These are phyloP conservation scores for Xylaria sp. DNA, from an alignment of 495 filamentous ascomycete species.

Conservation along the genomic window DNA sequence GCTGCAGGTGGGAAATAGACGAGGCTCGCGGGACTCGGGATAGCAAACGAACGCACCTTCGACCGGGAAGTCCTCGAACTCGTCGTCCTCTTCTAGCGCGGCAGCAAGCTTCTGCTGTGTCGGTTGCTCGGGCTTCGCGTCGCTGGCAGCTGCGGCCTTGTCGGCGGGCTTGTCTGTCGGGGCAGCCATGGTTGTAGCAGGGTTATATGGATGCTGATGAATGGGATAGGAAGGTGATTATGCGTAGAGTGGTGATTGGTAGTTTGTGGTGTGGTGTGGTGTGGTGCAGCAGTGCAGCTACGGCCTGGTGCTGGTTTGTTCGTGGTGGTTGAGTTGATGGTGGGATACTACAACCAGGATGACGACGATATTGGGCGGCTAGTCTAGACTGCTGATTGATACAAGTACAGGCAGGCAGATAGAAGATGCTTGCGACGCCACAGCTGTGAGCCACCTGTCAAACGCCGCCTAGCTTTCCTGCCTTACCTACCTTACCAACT, in stretches of 20 bases:
- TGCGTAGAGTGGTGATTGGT: background rate
- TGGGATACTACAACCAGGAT: constrained; percentile 3
- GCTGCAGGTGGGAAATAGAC: background rate
- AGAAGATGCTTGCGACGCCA: background rate
- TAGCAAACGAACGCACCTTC: constrained; percentile 70
- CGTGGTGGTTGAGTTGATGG: constrained; percentile 1
- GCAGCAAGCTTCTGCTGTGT: constrained; percentile 51
- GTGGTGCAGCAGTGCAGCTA: background rate
- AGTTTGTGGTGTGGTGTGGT: too few species aligned
- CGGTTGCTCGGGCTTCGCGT: constrained; percentile 52
- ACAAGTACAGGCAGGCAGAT: background rate
- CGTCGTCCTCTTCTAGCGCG: constrained; percentile 93
- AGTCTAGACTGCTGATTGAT: background rate
- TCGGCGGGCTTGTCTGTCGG: constrained; percentile 41
- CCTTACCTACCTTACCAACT: too few species aligned
- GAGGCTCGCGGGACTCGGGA: constrained; percentile 7
- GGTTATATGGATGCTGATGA: background rate
- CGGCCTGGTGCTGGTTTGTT: background rate
- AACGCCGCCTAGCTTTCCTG: background rate
- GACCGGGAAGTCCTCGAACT: constrained; percentile 98
- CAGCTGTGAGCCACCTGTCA: constrained; percentile 19
- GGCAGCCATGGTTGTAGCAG: constrained; percentile 32
- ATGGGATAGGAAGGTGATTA: background rate
- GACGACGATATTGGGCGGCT: constrained; percentile 10
- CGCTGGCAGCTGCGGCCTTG: constrained; percentile 48